These are phyloP conservation scores for Eudorina sp. DNA, from an alignment of 139 green algal genomes.

Conservation along the genomic window DNA sequence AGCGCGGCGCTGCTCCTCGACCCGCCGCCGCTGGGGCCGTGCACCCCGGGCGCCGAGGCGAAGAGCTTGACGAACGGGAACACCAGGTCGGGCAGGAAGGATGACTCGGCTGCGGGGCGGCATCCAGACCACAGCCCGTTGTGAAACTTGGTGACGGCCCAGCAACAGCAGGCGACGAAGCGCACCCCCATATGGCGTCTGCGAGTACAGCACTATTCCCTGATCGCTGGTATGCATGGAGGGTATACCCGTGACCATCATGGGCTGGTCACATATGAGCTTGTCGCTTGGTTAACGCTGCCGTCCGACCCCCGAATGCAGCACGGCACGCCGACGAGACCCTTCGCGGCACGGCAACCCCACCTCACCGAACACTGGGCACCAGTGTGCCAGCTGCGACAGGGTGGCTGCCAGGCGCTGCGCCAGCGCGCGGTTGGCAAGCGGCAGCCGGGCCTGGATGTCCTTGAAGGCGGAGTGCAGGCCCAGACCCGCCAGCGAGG, in stretches of 20 bases:
- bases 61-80: slow-evolving; percentile 80
- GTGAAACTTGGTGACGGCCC: too few relatives aligned
- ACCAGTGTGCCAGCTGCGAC: slow-evolving; percentile 78
- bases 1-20: slow-evolving; percentile 23
- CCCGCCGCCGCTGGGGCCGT: slow-evolving; percentile 13
- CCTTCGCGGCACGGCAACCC: too few relatives aligned
- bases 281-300: too few relatives aligned
- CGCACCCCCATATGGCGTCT: too few relatives aligned
- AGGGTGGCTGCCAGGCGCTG: slow-evolving; percentile 62
- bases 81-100: slow-evolving; percentile 69
- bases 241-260: too few relatives aligned
- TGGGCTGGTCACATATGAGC: too few relatives aligned
- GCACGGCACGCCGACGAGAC: too few relatives aligned
- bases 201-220: too few relatives aligned
- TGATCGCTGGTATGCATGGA: too few relatives aligned
- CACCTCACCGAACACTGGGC: slow-evolving; percentile 63
- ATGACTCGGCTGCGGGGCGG: slow-evolving; percentile 61
- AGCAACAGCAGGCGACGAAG: too few relatives aligned
- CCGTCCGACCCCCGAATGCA: too few relatives aligned
- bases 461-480: slow-evolving; percentile 62
- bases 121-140: too few relatives aligned
- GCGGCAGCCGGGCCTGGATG: slow-evolving; percentile 50
- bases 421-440: slow-evolving; percentile 44
- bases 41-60: not conserved
- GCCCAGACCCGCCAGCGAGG: slow-evolving; percentile 62